phyloP scores from a whole-genome alignment of 2,329 filamentous ascomycete genomes.

The Hirsutella rhossiliensis region DNA sequence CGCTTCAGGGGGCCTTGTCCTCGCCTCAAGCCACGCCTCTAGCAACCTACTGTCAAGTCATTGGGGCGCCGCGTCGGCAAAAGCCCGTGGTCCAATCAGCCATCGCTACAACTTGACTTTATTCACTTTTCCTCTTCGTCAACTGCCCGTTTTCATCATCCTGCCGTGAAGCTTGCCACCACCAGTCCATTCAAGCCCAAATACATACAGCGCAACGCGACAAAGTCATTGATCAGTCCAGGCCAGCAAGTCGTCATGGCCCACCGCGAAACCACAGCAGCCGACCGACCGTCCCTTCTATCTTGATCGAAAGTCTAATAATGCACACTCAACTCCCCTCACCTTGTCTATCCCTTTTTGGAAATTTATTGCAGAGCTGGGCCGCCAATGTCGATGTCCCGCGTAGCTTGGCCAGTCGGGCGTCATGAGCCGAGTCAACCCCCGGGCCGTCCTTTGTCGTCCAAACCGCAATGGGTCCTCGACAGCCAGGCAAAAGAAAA shows the following conservation, averaged over 20 bases:
- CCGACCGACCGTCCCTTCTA: constrained; percentile 21
- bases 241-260: constrained; percentile 22
- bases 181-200: constrained; percentile 5
- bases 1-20: neutral
- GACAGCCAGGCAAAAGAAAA: constrained; percentile 4
- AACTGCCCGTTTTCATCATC: constrained; percentile 3
- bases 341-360: constrained; percentile 22
- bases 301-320: constrained; percentile 26
- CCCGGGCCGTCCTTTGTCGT: constrained; percentile 1
- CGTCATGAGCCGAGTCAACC: neutral
- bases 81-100: neutral
- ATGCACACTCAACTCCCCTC: constrained; percentile 24
- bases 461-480: neutral
- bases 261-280: constrained; percentile 14
- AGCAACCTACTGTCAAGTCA: neutral
- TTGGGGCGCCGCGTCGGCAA: no score
- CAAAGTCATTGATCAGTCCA: constrained; percentile 22
- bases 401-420: neutral
- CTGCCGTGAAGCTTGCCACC: constrained; percentile 4
- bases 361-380: constrained; percentile 21
- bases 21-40: neutral
- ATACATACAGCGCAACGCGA: constrained; percentile 4
- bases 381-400: constrained; percentile 8
- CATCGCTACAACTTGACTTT: neutral
- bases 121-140: neutral